Percentiles rank a stretch among this genome's conserved stretches.
These are phyloP conservation scores for Spathaspora arborariae DNA, from an alignment of 805 yeast species.

Conservation along the genomic window DNA sequence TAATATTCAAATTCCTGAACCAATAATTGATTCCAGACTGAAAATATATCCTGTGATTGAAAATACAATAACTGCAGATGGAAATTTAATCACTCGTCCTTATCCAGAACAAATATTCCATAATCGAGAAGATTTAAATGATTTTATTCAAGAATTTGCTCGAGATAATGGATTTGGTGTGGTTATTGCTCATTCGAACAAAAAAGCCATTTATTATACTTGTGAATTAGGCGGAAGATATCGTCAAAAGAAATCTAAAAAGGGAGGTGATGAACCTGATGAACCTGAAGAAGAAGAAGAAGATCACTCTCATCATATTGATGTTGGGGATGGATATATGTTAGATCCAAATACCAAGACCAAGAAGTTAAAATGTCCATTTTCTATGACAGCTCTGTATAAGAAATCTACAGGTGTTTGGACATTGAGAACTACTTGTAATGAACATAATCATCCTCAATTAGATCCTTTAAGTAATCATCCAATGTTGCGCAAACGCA, in stretches of 20 bases:
- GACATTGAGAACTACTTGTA: conserved; percentile 51
- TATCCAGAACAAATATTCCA: conserved; percentile 52
- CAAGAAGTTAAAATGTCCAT: conserved; percentile 54
- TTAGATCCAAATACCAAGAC: conserved; percentile 42
- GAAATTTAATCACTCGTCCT: conserved; percentile 50
- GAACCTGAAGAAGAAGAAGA: conserved; percentile 10
- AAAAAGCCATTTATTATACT: conserved; percentile 56
- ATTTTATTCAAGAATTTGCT: conserved; percentile 53
- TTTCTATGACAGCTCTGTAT: conserved; percentile 55
- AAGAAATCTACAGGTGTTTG: conserved; percentile 48
- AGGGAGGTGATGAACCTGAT: conserved; percentile 18
- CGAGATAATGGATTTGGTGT: conserved; percentile 56
- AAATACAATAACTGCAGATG: conserved; percentile 45
- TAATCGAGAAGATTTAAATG: conserved; percentile 47
- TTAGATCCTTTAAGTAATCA: conserved; percentile 52
- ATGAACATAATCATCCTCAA: conserved; percentile 57
- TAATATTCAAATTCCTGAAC: conserved; percentile 45
- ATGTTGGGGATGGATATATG: conserved; percentile 30
- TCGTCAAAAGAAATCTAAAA: conserved; percentile 44
- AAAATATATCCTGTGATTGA: conserved; percentile 42
- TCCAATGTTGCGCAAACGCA: conserved; percentile 54
- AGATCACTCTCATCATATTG: conserved; percentile 16
- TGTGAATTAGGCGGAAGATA: conserved; percentile 57
- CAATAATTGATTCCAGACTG: conserved; percentile 39
- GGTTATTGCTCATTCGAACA: conserved; percentile 56